Base-by-base conservation (phyloP, 2,329 filamentous ascomycete species). In the Diaporthe capsici region DNA sequence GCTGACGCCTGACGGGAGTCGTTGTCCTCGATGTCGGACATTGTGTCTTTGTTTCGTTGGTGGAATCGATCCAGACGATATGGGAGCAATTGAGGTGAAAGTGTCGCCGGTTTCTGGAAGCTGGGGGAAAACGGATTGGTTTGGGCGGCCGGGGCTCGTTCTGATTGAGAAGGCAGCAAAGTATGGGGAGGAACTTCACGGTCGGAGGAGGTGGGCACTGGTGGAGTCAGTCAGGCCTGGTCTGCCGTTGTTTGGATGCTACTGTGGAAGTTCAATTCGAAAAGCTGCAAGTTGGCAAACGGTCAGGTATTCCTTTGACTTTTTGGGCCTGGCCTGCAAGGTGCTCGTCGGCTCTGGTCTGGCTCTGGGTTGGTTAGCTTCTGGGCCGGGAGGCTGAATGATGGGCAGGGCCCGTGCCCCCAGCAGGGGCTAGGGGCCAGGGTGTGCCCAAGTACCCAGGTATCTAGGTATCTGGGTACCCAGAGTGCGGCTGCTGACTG, bases 21-120 rank as follows among this genome's bases (percentile, higher is more conserved):
- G 60, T 74, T 72, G 47, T 76, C 76, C 39, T 77, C 76, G 60
- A 70, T 49, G n/a, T 76, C 74, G 67, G 76, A 77, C 86, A 87
- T 87, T 58, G 53, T 79, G 58, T 39, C 47, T 55, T 65, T 53
- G 58, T 73, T 25, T 39, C 42, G 57, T 20, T 42, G 57, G 17
- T 31, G 7, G 34, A 37, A 47, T 28, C 8, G 31, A 68, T n/a
- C 37, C 31, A 53, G 57, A 53, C 31, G 5, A 49, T 12, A 9
- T 10, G 44, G 58, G 10, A 28, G n/a, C 12, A n/a, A 15, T 13
- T 55, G 25, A 25, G n/a, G 47, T n/a, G 22, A 15, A 22, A 68
- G 65, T 28, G 47, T 42, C 15, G 65, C 12, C 34, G 15, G 65
- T 75, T 37, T 42, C 15, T 34, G 12, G 71, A 22, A 37, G 65